Conservation (phyloP, 2,329 filamentous ascomycete species). For the Ophiostoma sp. region DNA sequence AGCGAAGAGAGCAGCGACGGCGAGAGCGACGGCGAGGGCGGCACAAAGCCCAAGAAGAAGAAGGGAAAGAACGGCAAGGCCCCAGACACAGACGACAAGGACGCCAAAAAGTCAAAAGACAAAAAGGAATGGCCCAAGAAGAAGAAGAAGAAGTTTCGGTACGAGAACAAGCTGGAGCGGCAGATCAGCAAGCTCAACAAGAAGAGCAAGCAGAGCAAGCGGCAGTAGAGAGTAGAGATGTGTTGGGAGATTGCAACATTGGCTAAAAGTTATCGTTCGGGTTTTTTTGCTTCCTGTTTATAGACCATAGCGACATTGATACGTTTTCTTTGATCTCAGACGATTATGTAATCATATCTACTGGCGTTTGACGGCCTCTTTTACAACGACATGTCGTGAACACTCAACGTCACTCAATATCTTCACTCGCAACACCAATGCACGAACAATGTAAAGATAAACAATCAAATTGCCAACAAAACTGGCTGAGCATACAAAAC, state of each 20-base stretch:
- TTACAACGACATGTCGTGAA: background rate
- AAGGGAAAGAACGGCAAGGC: constrained; percentile 24
- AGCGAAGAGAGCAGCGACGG: constrained; percentile 37
- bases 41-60: constrained; percentile 33
- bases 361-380: background rate
- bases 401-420: background rate
- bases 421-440: background rate
- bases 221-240: background rate
- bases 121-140: constrained; percentile 58
- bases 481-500: constrained; percentile 22
- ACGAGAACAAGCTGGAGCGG: constrained; percentile 82
- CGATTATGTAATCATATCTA: background rate
- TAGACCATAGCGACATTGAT: constrained; percentile 8
- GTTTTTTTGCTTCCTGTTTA: background rate
- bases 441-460: background rate
- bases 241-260: background rate
- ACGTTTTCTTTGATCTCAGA: background rate
- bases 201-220: constrained; percentile 41
- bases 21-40: constrained; percentile 33
- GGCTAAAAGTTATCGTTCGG: background rate
- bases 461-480: constrained; percentile 20
- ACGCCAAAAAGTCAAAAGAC: constrained; percentile 28
- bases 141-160: constrained; percentile 88
- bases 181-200: constrained; percentile 61
- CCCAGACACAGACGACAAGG: constrained; percentile 33